A percentile compares a stretch with the other conserved stretches of the same genome.
Evolutionary conservation across 108 stramenopile species (phyloP).

Genomic region (Aurantiochytrium sp.): DNA sequence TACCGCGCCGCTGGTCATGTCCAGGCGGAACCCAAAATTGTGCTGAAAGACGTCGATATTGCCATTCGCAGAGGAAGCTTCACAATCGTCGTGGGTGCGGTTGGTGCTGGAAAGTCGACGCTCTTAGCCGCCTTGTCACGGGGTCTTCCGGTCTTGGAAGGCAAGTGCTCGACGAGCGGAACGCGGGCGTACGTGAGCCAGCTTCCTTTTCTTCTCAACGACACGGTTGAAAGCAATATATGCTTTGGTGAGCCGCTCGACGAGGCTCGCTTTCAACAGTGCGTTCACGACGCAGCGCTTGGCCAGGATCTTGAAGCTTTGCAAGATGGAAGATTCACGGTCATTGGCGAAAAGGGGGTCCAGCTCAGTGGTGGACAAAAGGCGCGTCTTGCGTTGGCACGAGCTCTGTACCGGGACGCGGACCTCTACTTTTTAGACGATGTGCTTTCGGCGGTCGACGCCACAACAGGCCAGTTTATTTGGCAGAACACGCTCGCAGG

Average conservation of each 20-base stretch:
- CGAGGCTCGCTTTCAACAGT: slow-evolving; percentile 2
- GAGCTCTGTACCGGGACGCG: not conserved
- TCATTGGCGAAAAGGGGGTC: slow-evolving; percentile 83
- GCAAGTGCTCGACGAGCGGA: not conserved
- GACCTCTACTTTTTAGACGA: not conserved
- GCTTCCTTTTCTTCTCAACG: slow-evolving; percentile 15
- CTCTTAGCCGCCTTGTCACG: not conserved
- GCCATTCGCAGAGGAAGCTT: not conserved
- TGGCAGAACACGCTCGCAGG: not conserved
- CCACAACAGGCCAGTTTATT: not conserved
- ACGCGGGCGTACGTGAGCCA: not conserved
- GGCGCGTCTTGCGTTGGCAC: not conserved
- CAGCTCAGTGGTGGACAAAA: slow-evolving; percentile 37
- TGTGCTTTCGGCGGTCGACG: slow-evolving; percentile 7
- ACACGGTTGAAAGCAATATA: slow-evolving; percentile 20
- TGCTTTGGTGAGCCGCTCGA: slow-evolving; percentile 54
- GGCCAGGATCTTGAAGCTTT: slow-evolving; percentile 59
- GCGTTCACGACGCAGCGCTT: slow-evolving; percentile 64
- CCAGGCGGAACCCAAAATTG: not conserved
- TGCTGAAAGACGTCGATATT: not conserved
- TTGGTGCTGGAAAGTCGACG: not conserved
- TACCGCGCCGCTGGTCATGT: too few relatives aligned
- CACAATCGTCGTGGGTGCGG: not conserved
- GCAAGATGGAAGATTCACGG: slow-evolving; percentile 62
- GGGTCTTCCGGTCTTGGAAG: not conserved